A percentile compares a stretch with the other conserved stretches of the same genome.
These are phyloP conservation scores for Globisporangium spinosum DNA, from an alignment of 352 stramenopile species.

Conservation along the genomic window DNA sequence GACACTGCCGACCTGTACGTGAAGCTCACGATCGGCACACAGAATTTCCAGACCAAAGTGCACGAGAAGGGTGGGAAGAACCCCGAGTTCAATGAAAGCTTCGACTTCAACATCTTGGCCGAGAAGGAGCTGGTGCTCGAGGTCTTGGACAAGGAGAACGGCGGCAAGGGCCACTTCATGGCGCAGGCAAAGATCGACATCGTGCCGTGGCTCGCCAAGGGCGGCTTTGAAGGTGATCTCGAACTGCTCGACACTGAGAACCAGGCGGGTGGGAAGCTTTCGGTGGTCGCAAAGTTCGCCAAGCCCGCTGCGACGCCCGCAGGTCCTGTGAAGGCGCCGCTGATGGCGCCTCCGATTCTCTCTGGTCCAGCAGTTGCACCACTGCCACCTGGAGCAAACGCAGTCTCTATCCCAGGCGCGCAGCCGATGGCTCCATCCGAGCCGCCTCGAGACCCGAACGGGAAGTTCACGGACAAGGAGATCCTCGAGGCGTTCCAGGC, in stretches of 20 bases:
- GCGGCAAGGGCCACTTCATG: constrained; percentile 93
- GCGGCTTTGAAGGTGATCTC: constrained; percentile 90
- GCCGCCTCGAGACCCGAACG: constrained; percentile 87
- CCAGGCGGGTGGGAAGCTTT: constrained; percentile 79
- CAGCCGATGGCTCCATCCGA: constrained; percentile 59
- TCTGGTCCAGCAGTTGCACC: constrained; percentile 62
- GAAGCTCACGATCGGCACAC: constrained; percentile 89
- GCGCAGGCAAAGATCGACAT: constrained; percentile 89
- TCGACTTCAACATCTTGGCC: constrained; percentile 94
- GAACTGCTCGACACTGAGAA: constrained; percentile 82
- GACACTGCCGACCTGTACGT: constrained; percentile 93
- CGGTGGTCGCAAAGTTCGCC: constrained; percentile 85
- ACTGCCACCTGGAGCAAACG: constrained; percentile 50
- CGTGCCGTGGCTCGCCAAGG: constrained; percentile 91
- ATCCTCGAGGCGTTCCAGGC: constrained; percentile 92
- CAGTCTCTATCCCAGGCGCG: constrained; percentile 45
- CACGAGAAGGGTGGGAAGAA: constrained; percentile 91
- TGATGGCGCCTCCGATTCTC: constrained; percentile 56
- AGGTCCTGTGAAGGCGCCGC: constrained; percentile 43
- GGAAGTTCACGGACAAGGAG: constrained; percentile 95
- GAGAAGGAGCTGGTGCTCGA: constrained; percentile 93
- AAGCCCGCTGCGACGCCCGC: constrained; percentile 47
- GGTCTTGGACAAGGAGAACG: constrained; percentile 89
- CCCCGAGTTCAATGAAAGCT: constrained; percentile 92
- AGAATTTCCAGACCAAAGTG: constrained; percentile 72